Percentiles rank a stretch among this genome's conserved stretches.
phyloP scores from a whole-genome alignment of 164 flowering plant genomes.

The Liquidambar formosana region DNA sequence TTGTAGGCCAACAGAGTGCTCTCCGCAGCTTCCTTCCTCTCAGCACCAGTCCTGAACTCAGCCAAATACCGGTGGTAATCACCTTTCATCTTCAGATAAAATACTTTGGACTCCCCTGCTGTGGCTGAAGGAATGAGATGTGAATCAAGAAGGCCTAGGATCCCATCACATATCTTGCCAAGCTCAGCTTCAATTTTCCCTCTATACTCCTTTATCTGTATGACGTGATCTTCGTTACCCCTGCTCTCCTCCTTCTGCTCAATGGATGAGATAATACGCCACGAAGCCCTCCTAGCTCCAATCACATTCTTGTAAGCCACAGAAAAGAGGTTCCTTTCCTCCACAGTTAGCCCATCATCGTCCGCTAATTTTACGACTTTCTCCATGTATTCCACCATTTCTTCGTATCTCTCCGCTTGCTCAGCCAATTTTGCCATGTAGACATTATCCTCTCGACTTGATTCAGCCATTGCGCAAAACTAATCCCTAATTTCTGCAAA shows the following conservation, averaged over 20 bases:
- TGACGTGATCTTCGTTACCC: constrained; percentile 19
- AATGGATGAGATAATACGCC: constrained; percentile 8
- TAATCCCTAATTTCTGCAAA: background rate
- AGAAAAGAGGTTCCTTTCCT: constrained; percentile 18
- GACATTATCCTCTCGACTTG: constrained; percentile 19
- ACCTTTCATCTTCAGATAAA: constrained; percentile 24
- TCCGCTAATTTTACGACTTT: constrained; percentile 13
- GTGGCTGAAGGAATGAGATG: constrained; percentile 18
- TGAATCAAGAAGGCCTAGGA: constrained; percentile 11
- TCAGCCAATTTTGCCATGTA: constrained; percentile 21
- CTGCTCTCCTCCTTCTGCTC: constrained; percentile 8
- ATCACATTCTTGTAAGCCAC: constrained; percentile 21
- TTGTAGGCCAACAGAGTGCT: constrained; percentile 19
- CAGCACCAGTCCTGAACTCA: constrained; percentile 18
- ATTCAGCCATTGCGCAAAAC: constrained; percentile 5
- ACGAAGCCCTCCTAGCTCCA: constrained; percentile 11
- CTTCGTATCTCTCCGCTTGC: constrained; percentile 21
- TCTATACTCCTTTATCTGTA: constrained; percentile 12
- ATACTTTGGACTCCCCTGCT: constrained; percentile 19
- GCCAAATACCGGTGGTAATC: constrained; percentile 23
- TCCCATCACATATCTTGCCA: constrained; percentile 21
- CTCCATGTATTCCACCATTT: constrained; percentile 23
- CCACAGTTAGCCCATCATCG: constrained; percentile 14
- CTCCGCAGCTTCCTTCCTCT: constrained; percentile 23
- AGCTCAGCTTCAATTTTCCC: constrained; percentile 15